Conservation (phyloP, 192 early-diverging fungal species). For the Lobulomyces angularis region DNA sequence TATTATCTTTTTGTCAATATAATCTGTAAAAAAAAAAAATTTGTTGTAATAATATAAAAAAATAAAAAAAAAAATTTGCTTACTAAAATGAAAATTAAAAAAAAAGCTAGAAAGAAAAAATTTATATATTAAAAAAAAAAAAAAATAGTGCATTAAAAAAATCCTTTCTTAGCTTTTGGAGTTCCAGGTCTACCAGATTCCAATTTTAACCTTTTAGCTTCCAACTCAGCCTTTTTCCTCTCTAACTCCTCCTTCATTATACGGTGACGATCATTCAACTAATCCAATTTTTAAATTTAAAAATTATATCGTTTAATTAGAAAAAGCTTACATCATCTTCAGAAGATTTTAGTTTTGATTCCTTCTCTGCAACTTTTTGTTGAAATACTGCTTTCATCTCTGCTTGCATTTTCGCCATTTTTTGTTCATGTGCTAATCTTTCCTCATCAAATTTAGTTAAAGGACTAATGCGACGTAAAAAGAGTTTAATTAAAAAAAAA, state of each 20-base stretch:
- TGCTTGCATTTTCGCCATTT: constrained; percentile 94
- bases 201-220: constrained; percentile 86
- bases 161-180: too few species aligned
- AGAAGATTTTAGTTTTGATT: constrained; percentile 91
- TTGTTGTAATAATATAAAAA: too few species aligned
- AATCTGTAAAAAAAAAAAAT: too few species aligned
- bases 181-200: constrained; percentile 56
- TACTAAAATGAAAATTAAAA: too few species aligned
- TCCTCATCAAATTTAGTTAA: constrained; percentile 78
- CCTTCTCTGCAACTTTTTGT: constrained; percentile 97
- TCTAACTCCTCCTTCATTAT: constrained; percentile 98
- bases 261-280: constrained; percentile 87
- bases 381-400: constrained; percentile 99
- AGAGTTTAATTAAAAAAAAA: too few species aligned
- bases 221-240: constrained; percentile 81
- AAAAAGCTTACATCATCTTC: constrained; percentile 61
- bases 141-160: too few species aligned
- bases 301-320: constrained; percentile 1
- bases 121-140: too few species aligned
- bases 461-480: too few species aligned
- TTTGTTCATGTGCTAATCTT: constrained; percentile 78
- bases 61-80: too few species aligned
- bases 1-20: too few species aligned
- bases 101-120: too few species aligned
- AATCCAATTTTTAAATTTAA: neutral